These are phyloP conservation scores for Adansonia madagascariensis DNA, from an alignment of 441 rosid species.

Conservation along the genomic window DNA sequence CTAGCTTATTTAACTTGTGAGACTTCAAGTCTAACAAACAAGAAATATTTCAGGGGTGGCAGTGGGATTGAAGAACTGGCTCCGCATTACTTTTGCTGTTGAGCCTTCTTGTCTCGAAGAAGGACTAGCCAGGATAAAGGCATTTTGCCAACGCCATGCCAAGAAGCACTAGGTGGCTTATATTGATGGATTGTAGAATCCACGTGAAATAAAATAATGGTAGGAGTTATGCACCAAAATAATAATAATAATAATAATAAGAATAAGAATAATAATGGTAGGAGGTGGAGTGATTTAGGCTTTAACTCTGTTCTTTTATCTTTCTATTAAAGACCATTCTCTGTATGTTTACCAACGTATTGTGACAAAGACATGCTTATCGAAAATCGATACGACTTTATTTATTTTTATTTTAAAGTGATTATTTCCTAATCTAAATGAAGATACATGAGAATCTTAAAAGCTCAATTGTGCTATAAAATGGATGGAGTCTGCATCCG, in stretches of 20 bases:
- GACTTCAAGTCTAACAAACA: background rate
- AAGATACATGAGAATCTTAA: too few relatives aligned
- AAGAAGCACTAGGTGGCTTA: constrained; percentile 33
- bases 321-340: background rate
- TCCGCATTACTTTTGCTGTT: constrained; percentile 63
- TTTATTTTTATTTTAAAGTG: too few relatives aligned
- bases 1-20: background rate
- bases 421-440: too few relatives aligned
- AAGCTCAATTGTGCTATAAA: too few relatives aligned
- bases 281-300: background rate
- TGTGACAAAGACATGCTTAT: background rate
- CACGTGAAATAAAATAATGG: background rate
- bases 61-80: constrained; percentile 74
- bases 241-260: too few relatives aligned
- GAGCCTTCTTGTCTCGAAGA: constrained; percentile 59
- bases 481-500: too few relatives aligned
- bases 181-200: background rate
- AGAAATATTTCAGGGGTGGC: constrained; percentile 49
- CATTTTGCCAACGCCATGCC: constrained; percentile 65
- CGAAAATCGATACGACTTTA: too few relatives aligned
- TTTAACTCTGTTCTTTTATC: background rate
- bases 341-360: background rate
- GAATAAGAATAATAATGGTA: background rate
- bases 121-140: constrained; percentile 58
- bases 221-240: too few relatives aligned